phyloP scores from a whole-genome alignment of 2,329 filamentous ascomycete species.

The Beauveria sp. region DNA sequence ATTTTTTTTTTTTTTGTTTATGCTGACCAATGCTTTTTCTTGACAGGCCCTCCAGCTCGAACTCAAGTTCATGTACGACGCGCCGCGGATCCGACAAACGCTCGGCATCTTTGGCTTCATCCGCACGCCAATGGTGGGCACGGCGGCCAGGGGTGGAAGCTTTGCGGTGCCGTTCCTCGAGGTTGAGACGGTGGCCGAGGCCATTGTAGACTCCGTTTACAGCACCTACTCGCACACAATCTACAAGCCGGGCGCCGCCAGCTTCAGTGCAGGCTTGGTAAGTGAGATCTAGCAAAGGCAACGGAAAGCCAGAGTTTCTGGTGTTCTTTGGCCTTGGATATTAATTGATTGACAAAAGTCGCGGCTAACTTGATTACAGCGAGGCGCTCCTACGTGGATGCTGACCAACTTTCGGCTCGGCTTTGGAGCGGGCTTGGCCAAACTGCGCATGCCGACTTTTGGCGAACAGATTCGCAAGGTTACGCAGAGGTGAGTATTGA shows the following conservation, averaged over 20 bases:
- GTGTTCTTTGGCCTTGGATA: neutral
- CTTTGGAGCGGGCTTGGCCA: neutral
- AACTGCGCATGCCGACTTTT: neutral
- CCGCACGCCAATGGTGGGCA: constrained; percentile 21
- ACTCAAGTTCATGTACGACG: constrained; percentile 21
- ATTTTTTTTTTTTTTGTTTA: neutral
- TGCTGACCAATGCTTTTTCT: neutral
- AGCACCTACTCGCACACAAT: constrained; percentile 24
- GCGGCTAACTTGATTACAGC: constrained; percentile 9
- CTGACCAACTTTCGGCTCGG: neutral
- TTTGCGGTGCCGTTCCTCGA: constrained; percentile 25
- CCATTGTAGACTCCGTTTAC: constrained; percentile 21
- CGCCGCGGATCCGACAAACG: constrained; percentile 21
- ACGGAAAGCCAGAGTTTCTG: neutral
- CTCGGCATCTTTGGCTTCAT: constrained; percentile 25
- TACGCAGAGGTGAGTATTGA: neutral
- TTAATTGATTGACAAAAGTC: neutral
- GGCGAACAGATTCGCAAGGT: neutral
- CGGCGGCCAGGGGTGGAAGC: constrained; percentile 17
- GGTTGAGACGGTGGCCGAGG: constrained; percentile 24
- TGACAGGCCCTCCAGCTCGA: constrained; percentile 24
- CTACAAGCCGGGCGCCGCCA: constrained; percentile 22
- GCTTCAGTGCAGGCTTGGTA: constrained; percentile 21
- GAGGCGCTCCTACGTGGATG: constrained; percentile 18
- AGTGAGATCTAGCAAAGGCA: constrained; percentile 1